A percentile compares a stretch with the other conserved stretches of the same genome.
These are phyloP conservation scores for Aspergillus steynii DNA, from an alignment of 495 filamentous ascomycete species.

Conservation along the genomic window DNA sequence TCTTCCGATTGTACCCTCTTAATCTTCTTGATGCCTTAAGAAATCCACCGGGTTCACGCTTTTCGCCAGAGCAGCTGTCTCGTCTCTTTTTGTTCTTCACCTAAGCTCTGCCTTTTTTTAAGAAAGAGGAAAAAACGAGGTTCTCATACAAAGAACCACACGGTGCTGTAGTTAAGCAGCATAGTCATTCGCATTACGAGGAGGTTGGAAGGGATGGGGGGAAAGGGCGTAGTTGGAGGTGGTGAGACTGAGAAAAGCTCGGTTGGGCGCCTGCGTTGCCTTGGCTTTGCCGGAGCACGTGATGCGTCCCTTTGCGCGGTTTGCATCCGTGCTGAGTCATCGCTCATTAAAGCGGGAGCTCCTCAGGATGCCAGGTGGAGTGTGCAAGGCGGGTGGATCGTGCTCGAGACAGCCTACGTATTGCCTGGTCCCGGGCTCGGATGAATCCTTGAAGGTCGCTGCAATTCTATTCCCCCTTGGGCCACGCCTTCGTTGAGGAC, in stretches of 20 bases:
- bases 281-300: constrained; percentile 12
- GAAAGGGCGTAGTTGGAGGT: constrained; percentile 26
- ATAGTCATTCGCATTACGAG: constrained; percentile 51
- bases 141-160: constrained; percentile 44
- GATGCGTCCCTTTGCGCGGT: constrained; percentile 12
- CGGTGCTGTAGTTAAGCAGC: constrained; percentile 33
- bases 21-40: constrained; percentile 14
- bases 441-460: neutral
- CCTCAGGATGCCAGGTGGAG: constrained; percentile 30
- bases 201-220: constrained; percentile 26
- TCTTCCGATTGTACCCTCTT: constrained; percentile 7
- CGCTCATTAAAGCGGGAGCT: constrained; percentile 16
- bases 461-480: neutral
- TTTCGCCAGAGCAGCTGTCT: constrained; percentile 18
- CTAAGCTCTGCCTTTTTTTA: constrained; percentile 2
- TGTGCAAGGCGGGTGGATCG: constrained; percentile 7
- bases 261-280: constrained; percentile 12
- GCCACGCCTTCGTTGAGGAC: too few relatives aligned
- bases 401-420: neutral
- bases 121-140: constrained; percentile 30
- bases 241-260: constrained; percentile 21
- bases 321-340: constrained; percentile 15
- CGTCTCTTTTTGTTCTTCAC: constrained; percentile 14
- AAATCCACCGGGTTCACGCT: constrained; percentile 17
- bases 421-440: neutral